Conservation (phyloP, 2,329 filamentous ascomycete genomes). For the Aspergillus transmontanensis region DNA sequence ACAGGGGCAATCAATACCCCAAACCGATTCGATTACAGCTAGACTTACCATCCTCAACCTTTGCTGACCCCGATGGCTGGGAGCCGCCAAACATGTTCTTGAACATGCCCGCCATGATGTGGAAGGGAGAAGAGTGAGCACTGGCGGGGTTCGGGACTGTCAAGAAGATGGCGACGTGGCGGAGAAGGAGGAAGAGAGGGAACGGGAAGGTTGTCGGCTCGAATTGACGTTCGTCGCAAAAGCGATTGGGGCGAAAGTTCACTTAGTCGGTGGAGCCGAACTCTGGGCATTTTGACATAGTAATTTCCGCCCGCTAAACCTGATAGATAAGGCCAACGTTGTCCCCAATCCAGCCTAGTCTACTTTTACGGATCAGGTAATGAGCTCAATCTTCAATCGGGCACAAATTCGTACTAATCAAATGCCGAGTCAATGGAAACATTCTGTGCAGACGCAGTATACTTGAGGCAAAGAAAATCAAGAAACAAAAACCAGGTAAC, state of each 20-base stretch:
- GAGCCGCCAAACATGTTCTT: slow-evolving; percentile 44
- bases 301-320: neutral
- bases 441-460: neutral
- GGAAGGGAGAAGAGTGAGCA: slow-evolving; percentile 27
- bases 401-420: neutral
- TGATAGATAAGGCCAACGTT: neutral
- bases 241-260: slow-evolving; percentile 19
- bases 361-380: neutral
- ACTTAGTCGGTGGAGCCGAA: slow-evolving; percentile 22
- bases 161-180: slow-evolving; percentile 23
- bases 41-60: slow-evolving; percentile 40
- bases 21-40: slow-evolving; percentile 4
- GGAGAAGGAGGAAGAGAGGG: slow-evolving; percentile 17
- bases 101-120: slow-evolving; percentile 42
- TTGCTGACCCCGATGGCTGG: slow-evolving; percentile 31
- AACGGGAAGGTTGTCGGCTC: slow-evolving; percentile 17
- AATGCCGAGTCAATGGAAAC: neutral
- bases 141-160: slow-evolving; percentile 7
- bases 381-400: neutral
- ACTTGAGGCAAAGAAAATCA: neutral
- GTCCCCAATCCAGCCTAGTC: neutral
- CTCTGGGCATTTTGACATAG: slow-evolving; percentile 7
- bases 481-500: neutral
- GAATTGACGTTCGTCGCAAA: slow-evolving; percentile 29
- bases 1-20: slow-evolving; percentile 14